Evolutionary conservation across 305 asterid genomes (phyloP).

Genomic region (Fraxinus xanthoxyloides): DNA sequence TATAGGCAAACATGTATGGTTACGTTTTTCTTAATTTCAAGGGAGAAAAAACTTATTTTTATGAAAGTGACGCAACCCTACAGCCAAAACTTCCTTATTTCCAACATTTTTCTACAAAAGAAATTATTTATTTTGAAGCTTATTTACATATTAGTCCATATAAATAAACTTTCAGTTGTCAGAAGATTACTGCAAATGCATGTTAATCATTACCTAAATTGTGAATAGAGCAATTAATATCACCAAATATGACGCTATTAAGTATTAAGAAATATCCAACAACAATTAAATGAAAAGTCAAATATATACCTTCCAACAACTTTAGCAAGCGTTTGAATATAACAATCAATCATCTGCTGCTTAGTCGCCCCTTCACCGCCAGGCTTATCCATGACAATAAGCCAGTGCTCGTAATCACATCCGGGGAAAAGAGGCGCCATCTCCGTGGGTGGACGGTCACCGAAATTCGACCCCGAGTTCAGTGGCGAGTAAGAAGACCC

Average conservation of each 20-base stretch:
- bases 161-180: background rate
- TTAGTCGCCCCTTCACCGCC: slow-evolving; percentile 94
- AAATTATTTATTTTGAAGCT: background rate
- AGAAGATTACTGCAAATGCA: background rate
- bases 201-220: background rate
- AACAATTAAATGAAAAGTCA: background rate
- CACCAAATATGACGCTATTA: background rate
- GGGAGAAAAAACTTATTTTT: background rate
- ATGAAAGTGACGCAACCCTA: background rate
- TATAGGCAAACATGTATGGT: background rate
- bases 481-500: slow-evolving; percentile 79
- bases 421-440: slow-evolving; percentile 98
- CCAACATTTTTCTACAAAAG: background rate
- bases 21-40: background rate
- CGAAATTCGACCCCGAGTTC: slow-evolving; percentile 67
- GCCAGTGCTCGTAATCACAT: slow-evolving; percentile 95
- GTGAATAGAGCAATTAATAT: background rate
- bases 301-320: slow-evolving; percentile 66
- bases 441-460: slow-evolving; percentile 90
- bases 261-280: background rate
- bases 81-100: background rate
- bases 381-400: slow-evolving; percentile 93
- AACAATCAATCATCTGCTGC: slow-evolving; percentile 92
- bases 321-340: slow-evolving; percentile 73
- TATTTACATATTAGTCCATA: background rate